Evolutionary conservation across 140 eudicot species (phyloP), one percentile per base, ranked within the genome.

Genomic region (Cichorium intybus): DNA sequence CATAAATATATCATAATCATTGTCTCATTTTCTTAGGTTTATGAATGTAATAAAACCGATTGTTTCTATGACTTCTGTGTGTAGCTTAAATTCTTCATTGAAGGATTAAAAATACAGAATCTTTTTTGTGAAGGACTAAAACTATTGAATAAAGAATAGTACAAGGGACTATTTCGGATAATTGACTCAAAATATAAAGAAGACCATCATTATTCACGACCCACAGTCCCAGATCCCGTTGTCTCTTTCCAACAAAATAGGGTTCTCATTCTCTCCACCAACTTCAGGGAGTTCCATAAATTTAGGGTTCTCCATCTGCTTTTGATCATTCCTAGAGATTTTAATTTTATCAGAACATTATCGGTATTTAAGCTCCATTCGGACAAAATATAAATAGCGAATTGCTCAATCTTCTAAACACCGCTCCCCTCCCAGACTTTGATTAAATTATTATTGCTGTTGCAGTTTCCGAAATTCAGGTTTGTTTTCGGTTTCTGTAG

Each of bases 221-320:
- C 41, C 61, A 33, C 53, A 70, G 7, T 27, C 23, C 41, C 61
- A 33, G 61, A 70, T 47, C 64, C 33, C 51, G 10, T 55, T 26
- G 15, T 55, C 27, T 20, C 4, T 56, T 33, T 73, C 78, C 78
- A 64, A 56, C 53, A 73, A 73, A 73, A 39, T 5, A 73, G 77
- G 69, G 50, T 20, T 71, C 49, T 16, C 46, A 10, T 11, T 71
- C 53, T 31, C 33, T 65, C 60, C 71, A 45, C n/a, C 48, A 34
- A 24, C 10, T 66, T 10, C 49, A 4, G 17, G 46, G 20, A 60
- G 43, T 49, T 59, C 75, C 75, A 60, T 62, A 33, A 20, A 22
- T 60, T 70, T 22, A 60, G 76, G 69, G 62, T 60, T 60, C 43
- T 18, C 47, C 27, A 15, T 47, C 4, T 47, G 4, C 27, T 16